Evolutionary conservation across 257 asterid species (phyloP), one percentile per base, ranked within the genome.

Genomic region (Solanum lignicaule): DNA sequence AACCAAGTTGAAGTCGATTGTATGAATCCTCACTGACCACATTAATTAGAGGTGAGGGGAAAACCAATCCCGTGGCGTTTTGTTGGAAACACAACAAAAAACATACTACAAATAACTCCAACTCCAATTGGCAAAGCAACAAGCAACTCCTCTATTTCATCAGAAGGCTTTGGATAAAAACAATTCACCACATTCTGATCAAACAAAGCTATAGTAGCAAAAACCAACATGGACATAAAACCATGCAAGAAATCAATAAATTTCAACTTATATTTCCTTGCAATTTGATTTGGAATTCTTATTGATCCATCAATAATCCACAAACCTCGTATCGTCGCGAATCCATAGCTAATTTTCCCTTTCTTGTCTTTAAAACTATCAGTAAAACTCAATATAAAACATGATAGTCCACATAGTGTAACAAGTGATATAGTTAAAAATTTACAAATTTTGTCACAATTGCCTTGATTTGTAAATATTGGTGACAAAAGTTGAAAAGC

Each of bases 1-100:
- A 66, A 1, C 2, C 35, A 62, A n/a, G 8, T 66, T 13, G 3
- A 12, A 3, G 2, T 27, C 35, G 20, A 3, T 16, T 27, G 3
- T 66, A 66, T 66, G 6, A 27, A 66, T 66, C 74, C 35, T 31
- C 13, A 71, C 14, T 0, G 39, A 31, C 11, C 38, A 29, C 9
- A 3, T 69, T 71, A 71, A 71, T 71, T 73, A 29, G 89, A 89
- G 25, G 95, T 90, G 62, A 95, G 88, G n/a, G 99, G 98, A 83
- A 97, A 97, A 25, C 98, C 99, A 85, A 95, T 97, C 5, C 98
- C 98, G 18, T 95, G 98, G 29, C 99, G 92, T 25, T 92, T 90
- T 4, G 99, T 94, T 20, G 99, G 99, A 87, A 97, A 97, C 33
- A 89, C 93, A 38, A 95, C 96, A 82, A 97, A 97, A 89, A 95